phyloP scores from a whole-genome alignment of 2,329 filamentous ascomycete species.

The Arthrobotrys sinensis region DNA sequence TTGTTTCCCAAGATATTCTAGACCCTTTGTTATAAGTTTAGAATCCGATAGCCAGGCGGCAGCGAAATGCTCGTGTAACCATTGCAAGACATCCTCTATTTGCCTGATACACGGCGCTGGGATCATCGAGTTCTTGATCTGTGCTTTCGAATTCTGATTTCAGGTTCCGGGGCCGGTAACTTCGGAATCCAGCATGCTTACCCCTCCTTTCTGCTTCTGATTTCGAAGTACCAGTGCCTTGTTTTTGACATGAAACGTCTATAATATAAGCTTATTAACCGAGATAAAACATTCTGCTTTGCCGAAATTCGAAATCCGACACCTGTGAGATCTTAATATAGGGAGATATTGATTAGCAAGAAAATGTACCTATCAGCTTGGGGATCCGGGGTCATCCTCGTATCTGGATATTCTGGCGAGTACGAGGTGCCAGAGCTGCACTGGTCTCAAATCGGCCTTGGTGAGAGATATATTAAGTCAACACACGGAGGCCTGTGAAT shows the following conservation, averaged over 20 bases:
- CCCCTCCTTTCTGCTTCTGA: neutral
- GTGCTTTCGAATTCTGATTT: neutral
- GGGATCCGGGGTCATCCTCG: constrained; percentile 4
- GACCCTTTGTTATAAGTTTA: neutral
- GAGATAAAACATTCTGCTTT: constrained; percentile 53
- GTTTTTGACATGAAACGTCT: constrained; percentile 43
- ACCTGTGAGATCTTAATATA: constrained; percentile 25
- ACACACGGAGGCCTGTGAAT: neutral
- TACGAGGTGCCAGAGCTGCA: constrained; percentile 22
- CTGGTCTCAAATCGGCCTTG: constrained; percentile 3
- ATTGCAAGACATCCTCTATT: constrained; percentile 23
- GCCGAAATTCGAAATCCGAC: constrained; percentile 36
- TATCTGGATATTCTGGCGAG: constrained; percentile 32
- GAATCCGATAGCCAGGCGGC: neutral
- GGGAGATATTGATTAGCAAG: neutral
- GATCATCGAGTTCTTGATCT: neutral
- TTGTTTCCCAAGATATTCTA: constrained; percentile 5
- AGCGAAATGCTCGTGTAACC: constrained; percentile 38
- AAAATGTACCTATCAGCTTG: neutral
- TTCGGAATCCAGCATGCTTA: neutral
- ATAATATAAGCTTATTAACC: constrained; percentile 60
- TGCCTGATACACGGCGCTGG: constrained; percentile 29
- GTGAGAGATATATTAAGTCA: constrained; percentile 39
- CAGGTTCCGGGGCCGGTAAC: neutral
- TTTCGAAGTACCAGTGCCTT: constrained; percentile 9